A percentile compares a stretch with the other conserved stretches of the same genome.
Evolutionary conservation across 441 rosid genomes (phyloP).

Genomic region (Adansonia gregorii): DNA sequence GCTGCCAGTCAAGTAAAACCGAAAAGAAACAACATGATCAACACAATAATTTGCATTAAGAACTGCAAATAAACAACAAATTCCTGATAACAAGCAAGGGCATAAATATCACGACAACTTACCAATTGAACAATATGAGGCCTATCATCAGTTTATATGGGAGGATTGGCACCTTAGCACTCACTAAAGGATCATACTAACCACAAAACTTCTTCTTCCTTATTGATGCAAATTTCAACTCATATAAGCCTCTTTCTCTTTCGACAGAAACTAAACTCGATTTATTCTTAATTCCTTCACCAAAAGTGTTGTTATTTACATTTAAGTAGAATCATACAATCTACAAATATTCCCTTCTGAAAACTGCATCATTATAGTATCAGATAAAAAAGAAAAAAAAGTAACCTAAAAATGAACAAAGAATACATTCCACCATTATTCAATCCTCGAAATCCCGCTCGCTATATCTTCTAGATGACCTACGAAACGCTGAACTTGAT

Average conservation of each 20-base stretch:
- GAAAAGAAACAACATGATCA: slow-evolving; percentile 25
- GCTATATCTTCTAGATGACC: slow-evolving; percentile 40
- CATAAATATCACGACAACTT: slow-evolving; percentile 21
- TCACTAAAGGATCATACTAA: slow-evolving; percentile 32
- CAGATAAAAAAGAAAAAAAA: slow-evolving; percentile 19
- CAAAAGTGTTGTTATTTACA: slow-evolving; percentile 41
- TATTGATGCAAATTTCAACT: slow-evolving; percentile 15
- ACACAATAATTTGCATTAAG: slow-evolving; percentile 14
- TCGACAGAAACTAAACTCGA: slow-evolving; percentile 18
- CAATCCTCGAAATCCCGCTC: slow-evolving; percentile 36
- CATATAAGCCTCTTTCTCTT: slow-evolving; percentile 31
- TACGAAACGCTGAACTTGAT: slow-evolving; percentile 31
- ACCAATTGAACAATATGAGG: slow-evolving; percentile 24
- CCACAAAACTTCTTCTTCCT: slow-evolving; percentile 29
- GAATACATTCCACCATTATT: slow-evolving; percentile 32
- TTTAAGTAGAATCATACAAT: slow-evolving; percentile 32
- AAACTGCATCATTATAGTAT: slow-evolving; percentile 27
- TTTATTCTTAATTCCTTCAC: slow-evolving; percentile 28
- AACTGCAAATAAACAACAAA: slow-evolving; percentile 10
- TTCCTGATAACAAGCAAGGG: slow-evolving; percentile 17
- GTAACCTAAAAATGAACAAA: slow-evolving; percentile 9
- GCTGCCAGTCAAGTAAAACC: background rate
- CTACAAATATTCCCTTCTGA: slow-evolving; percentile 36
- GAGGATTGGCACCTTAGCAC: slow-evolving; percentile 34
- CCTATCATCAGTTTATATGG: slow-evolving; percentile 19